Evolutionary conservation across 305 asterid species (phyloP), one percentile per base, ranked within the genome.

Genomic region (Stenogyne calaminthoides): DNA sequence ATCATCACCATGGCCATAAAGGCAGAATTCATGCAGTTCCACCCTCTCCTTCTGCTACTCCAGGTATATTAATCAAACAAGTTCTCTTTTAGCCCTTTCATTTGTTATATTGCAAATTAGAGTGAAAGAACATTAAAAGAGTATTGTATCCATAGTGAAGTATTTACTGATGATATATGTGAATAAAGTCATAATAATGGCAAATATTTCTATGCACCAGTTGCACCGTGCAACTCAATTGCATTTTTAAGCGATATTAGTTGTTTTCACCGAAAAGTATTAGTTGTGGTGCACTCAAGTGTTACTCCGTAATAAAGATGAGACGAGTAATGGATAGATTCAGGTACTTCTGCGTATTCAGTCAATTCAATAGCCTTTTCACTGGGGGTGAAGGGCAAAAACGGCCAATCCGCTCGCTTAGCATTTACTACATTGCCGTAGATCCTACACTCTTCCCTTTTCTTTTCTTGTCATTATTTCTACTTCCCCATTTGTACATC

Each of bases 21-120:
- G 54, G 59, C 57, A 85, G 80, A 79, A 73, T 70, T 46, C 93
- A 2, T 67, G 80, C 82, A 58, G 73, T 83, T 78, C 83, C 99
- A 67, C 97, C 97, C 39, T 77, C 92, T 82, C 98, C 93, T 37
- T 81, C 96, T 19, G 61, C 85, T 73, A 60, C 82, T 78, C 75
- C 88, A 77, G 99, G 99, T 92, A 86, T 56, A 25, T 15, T 49
- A 4, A 15, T 49, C 56, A 15, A 49, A 49, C 56, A 49, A 49
- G 22, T 49, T 49, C 9, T 49, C 56, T 16, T 49, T 15, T 16
- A 15, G 56, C 7, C 56, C 56, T 49, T 49, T 10, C 22, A 15
- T 15, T 49, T 46, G 18, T 14, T 9, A 6, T 36, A 9, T 70
- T 54, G 52, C 36, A 32, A 40, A 37, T 15, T 49, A 6, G 22